phyloP scores from a whole-genome alignment of 1,139 yeast species.

The Suhomyces wounanorum region DNA sequence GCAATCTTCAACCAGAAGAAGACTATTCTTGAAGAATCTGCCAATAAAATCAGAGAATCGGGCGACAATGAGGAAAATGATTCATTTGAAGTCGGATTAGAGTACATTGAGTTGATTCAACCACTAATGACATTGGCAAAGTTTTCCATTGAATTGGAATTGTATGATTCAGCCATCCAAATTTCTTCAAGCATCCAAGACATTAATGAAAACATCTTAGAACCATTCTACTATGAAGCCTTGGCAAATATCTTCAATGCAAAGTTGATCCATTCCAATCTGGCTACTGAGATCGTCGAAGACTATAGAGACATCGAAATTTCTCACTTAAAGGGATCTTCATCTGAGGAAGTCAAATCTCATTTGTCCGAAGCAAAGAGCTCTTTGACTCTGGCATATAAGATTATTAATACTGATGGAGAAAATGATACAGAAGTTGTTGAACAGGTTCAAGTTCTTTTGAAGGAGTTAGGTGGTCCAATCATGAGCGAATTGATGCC shows the following conservation, averaged over 20 bases:
- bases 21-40: conserved; percentile 48
- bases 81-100: conserved; percentile 43
- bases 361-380: conserved; percentile 49
- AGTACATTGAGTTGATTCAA: conserved; percentile 63
- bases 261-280: conserved; percentile 35
- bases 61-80: conserved; percentile 24
- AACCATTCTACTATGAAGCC: conserved; percentile 79
- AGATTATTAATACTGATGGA: conserved; percentile 46
- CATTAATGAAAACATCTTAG: conserved; percentile 80
- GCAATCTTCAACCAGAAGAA: conserved; percentile 58
- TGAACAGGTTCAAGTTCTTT: conserved; percentile 51
- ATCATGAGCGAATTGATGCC: conserved; percentile 48
- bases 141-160: conserved; percentile 75
- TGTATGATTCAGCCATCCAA: conserved; percentile 63
- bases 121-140: conserved; percentile 71
- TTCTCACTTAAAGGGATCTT: conserved; percentile 21
- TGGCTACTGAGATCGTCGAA: conserved; percentile 23
- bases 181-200: conserved; percentile 66
- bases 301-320: conserved; percentile 54
- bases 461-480: conserved; percentile 63
- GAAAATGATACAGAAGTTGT: conserved; percentile 57
- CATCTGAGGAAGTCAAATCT: conserved; percentile 31
- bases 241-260: conserved; percentile 67
- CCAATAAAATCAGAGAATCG: conserved; percentile 24
- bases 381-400: conserved; percentile 59